phyloP scores from a whole-genome alignment of 202 grass and related monocot species.

The Schoenoplectus triqueter region DNA sequence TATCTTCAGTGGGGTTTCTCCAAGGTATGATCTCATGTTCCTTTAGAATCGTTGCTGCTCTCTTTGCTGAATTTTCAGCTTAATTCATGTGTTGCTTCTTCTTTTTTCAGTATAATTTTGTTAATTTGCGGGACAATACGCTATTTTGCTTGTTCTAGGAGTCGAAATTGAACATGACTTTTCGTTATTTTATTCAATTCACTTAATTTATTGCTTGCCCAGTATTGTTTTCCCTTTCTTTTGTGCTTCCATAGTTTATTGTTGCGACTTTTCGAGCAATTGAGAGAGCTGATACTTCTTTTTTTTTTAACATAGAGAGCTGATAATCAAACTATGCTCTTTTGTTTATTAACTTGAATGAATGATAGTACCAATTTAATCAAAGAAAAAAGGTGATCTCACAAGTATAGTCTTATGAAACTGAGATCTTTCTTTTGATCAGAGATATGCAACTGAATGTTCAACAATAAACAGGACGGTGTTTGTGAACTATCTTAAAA shows the following conservation, averaged over 20 bases:
- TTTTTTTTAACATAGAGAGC: no score
- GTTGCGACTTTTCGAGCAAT: slow-evolving; percentile 17
- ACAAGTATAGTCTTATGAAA: no score
- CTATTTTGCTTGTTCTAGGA: neutral
- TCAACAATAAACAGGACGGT: neutral
- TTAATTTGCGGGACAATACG: neutral
- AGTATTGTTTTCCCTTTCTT: slow-evolving; percentile 18
- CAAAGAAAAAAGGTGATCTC: no score
- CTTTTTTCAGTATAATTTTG: neutral
- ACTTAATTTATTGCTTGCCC: neutral
- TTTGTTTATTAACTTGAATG: no score
- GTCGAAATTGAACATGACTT: slow-evolving; percentile 5
- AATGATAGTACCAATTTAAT: no score
- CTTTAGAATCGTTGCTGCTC: neutral
- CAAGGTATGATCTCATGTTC: slow-evolving; percentile 31
- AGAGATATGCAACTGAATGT: neutral
- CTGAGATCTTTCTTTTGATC: slow-evolving; percentile 6
- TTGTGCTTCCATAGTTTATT: slow-evolving; percentile 14
- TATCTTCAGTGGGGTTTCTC: slow-evolving; percentile 11
- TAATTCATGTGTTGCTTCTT: neutral
- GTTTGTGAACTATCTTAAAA: neutral
- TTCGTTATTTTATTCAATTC: slow-evolving; percentile 23
- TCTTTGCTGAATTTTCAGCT: slow-evolving; percentile 12
- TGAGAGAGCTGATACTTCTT: neutral
- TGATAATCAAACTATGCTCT: neutral